These are phyloP conservation scores for Ustilago sp. DNA, from an alignment of 1,284 basidiomycete species.

Conservation along the genomic window DNA sequence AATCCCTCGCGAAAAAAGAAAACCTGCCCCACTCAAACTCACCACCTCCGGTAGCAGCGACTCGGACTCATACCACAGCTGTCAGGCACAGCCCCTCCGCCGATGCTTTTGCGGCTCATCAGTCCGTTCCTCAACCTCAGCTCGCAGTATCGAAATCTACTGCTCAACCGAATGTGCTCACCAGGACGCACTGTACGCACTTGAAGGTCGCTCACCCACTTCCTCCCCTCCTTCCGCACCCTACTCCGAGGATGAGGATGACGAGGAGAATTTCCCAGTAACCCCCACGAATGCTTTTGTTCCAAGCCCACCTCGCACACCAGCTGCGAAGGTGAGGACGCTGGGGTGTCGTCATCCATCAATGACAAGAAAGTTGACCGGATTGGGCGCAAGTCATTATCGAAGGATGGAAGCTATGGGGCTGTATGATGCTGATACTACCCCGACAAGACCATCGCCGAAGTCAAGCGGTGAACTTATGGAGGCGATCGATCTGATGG, in stretches of 20 bases:
- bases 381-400: conserved; percentile 34
- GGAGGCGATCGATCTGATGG: conserved; percentile 28
- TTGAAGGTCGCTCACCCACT: conserved; percentile 33
- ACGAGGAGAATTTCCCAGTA: conserved; percentile 36
- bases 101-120: conserved; percentile 32
- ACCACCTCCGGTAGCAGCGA: conserved; percentile 6
- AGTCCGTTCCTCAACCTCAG: conserved; percentile 12
- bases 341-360: conserved; percentile 1
- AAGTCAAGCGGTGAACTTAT: conserved; percentile 10
- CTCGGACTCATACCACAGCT: conserved; percentile 22
- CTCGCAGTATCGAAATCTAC: conserved; percentile 34
- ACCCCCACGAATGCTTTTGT: conserved; percentile 38
- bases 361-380: conserved; percentile 17
- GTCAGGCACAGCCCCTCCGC: conserved; percentile 9
- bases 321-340: conserved; percentile 15
- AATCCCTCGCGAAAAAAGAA: conserved; percentile 22
- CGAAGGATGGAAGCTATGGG: conserved; percentile 40
- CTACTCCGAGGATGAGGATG: conserved; percentile 33
- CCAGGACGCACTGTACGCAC: conserved; percentile 32
- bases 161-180: conserved; percentile 36
- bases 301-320: conserved; percentile 26
- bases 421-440: conserved; percentile 31
- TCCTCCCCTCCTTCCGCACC: conserved; percentile 9
- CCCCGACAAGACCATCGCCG: conserved; percentile 16
- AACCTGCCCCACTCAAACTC: conserved; percentile 27